These are phyloP conservation scores for Saccharomycopsis hybrid DNA, from an alignment of 1,139 yeast genomes.

Conservation along the genomic window DNA sequence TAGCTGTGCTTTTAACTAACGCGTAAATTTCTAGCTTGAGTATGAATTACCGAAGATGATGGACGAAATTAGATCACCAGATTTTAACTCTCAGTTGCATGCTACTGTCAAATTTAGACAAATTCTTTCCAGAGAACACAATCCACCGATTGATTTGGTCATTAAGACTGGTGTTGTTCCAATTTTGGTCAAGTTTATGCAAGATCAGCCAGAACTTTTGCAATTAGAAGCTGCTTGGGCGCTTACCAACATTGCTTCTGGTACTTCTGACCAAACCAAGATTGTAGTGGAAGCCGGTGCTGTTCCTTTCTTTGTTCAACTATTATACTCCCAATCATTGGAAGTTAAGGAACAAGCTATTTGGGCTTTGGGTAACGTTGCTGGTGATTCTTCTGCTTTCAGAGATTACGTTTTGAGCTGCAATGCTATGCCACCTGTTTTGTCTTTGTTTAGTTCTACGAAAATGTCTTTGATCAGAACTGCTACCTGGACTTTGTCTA, in stretches of 20 bases:
- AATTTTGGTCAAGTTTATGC: conserved; percentile 79
- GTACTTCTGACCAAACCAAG: conserved; percentile 81
- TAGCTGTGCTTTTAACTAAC: no score
- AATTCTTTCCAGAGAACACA: conserved; percentile 85
- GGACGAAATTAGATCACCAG: conserved; percentile 69
- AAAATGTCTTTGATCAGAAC: conserved; percentile 88
- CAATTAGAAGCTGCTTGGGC: conserved; percentile 99
- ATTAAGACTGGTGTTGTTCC: conserved; percentile 93
- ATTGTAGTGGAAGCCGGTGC: conserved; percentile 92
- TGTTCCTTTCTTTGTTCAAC: conserved; percentile 81
- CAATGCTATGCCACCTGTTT: conserved; percentile 85
- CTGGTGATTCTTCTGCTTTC: conserved; percentile 88
- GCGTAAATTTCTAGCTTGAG: conserved; percentile 44
- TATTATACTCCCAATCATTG: conserved; percentile 70
- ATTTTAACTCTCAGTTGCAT: conserved; percentile 73
- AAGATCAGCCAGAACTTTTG: conserved; percentile 69
- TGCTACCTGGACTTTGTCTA: conserved; percentile 96
- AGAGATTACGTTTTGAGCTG: conserved; percentile 83
- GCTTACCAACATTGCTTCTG: conserved; percentile 95
- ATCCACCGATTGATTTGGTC: conserved; percentile 95
- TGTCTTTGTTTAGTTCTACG: conserved; percentile 69
- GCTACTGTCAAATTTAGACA: conserved; percentile 94
- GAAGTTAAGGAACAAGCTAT: conserved; percentile 98
- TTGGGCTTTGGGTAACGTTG: conserved; percentile 98
- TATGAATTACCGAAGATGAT: conserved; percentile 83